Evolutionary conservation across 495 filamentous ascomycete species (phyloP), one percentile per base, ranked within the genome.

Genomic region (Daldinia caldariorum): DNA sequence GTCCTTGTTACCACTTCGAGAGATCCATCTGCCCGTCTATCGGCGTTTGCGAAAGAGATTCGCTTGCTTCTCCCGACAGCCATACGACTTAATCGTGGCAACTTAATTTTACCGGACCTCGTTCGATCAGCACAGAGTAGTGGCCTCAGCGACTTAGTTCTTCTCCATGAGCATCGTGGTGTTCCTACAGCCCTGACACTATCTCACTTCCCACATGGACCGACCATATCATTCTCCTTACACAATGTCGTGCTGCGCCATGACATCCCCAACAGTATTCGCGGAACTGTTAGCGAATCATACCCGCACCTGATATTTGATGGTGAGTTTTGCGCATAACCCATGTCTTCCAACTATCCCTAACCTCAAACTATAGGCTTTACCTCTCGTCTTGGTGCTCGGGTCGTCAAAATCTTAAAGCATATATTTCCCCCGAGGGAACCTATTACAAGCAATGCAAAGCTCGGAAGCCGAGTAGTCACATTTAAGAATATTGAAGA

Each of bases 301-400:
- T 99, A 97, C 72, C 95, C 95, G 0, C 94, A 98, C 73, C 81
- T 99, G 13, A 90, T 99, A 66, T 98, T 99, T 68, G 95, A 99
- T 74, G 92, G 73, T 73, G 29, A 69, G 37, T 35, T 35, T 18
- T 14, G 4, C 4, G 6, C 32, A 16, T 20, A 18, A 18, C 18
- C n/a, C 22, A 14, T 10, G 6, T 34, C 26, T 13, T 3, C 18
- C 39, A 38, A 66, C 32, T 5, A 22, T 20, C n/a, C 37, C 65
- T 72, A 53, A 72, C 35, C 50, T 49, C 14, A 22, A 13, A 35
- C 10, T 14, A 10, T 54, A 76, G 73, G 92, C 10, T 99, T 99
- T 83, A 90, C 82, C 13, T 92, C 91, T 16, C 85, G 84, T 56
- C 82, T 99, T n/a, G 95, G 95, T 51, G 83, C 86, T 67, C 87